Base-by-base conservation (phyloP, 2,329 filamentous ascomycete genomes). In the Nigrospora oryzae region DNA sequence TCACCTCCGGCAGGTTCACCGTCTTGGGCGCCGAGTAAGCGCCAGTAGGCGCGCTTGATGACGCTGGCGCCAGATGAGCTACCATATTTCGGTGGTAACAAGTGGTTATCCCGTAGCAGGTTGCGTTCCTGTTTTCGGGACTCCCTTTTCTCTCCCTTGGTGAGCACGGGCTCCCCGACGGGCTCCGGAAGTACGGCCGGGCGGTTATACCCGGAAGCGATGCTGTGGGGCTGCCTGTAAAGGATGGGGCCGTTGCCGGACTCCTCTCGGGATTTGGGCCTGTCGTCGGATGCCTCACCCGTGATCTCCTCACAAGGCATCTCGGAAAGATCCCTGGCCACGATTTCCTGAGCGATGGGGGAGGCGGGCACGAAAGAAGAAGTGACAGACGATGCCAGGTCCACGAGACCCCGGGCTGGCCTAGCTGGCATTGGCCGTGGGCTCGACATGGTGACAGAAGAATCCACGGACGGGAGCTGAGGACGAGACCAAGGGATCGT, bases 141-240 rank as follows among this genome's bases (percentile, higher is more conserved):
- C 54, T 75, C 71, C 54, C 74, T 73, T 51, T 70, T 68, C 57
- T 84, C 81, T 8, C 70, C 59, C 40, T 69, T 68, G 13, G 75
- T 81, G 45, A 82, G 62, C 40, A 66, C 58, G 3, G 71, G 64
- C 40, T 74, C 71, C 15, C 70, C 67, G 13, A 66, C 48, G 11
- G 59, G 60, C 40, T 73, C 70, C 5, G 80, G 79, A 23, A 87
- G 75, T 47, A 94, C 73, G 5, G 84, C 77, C 4, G 84, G 83
- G 44, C 88, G 74, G 1, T 81, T 75, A 19, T 83, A 83, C 12
- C 84, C 85, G 48, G 79, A 86, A 30, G 84, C 82, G 37, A 93
- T 82, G 58, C 83, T 85, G 53, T 81, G 86, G 1, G 89, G 87
- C 38, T 89, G 78, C 45, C 86, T 80, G 66, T 93, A 95, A 54